Base-by-base conservation (phyloP, 345 rosid genomes). In the Citrus inodora region DNA sequence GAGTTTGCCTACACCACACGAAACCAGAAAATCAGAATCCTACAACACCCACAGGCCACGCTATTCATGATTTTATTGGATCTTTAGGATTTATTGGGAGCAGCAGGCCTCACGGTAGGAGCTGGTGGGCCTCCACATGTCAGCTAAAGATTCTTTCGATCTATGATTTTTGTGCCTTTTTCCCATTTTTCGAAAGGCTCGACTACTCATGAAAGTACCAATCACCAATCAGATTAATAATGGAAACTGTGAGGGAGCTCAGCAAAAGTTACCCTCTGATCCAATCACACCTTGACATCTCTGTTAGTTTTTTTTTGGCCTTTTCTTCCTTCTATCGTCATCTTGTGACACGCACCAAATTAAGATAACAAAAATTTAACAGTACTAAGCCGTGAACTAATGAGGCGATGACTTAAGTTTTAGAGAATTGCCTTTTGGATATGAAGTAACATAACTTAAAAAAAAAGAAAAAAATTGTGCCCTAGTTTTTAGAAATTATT, bases 1-100 rank as follows among this genome's bases (percentile, higher is more conserved):
- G 19, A 40, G 76, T 51, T 82, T 79, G 80, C 78, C 80, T 76
- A 11, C 0, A 30, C 56, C 80, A 42, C 82, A 83, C 71, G 82
- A 59, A 71, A 83, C 71, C 69, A 66, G 22, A 66, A 66, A 33
- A 32, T 32, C 67, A 63, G 67, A 28, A 17, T 28, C 19, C 67
- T 6, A 6, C 24, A 0, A 13, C 51, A 13, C 51, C 51, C 51
- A 13, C 51, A 13, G 51, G 51, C 11, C 14, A 58, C 3, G 13
- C 27, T 9, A 40, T 38, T 69, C 33, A 40, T 33, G 69, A 65
- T 62, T 6, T 62, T 40, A 68, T 68, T 40, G 71, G 71, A 25
- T 25, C 5, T n/a, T n/a, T 7, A 60, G 40, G 55, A 28, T 16
- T 32, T 16, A 1, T 71, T 51, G 19, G 21, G 62, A 22, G 62